These are phyloP conservation scores for Yamadazyma pseudoaaseri DNA, from an alignment of 1,139 yeast genomes.

Conservation along the genomic window DNA sequence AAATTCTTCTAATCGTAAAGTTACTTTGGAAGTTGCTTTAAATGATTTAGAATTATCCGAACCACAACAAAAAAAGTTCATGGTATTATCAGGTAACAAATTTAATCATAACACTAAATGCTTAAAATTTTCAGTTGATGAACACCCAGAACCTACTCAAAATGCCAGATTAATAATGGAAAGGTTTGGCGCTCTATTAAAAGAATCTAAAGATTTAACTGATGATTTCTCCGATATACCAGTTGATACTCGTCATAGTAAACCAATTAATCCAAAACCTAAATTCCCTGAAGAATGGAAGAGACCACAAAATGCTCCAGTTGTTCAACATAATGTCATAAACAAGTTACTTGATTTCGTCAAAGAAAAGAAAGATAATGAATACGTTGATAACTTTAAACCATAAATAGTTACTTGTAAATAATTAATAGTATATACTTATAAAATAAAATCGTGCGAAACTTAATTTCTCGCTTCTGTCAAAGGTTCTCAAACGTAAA, in stretches of 20 bases:
- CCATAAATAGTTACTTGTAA: constrained; percentile 19
- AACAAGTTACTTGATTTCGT: constrained; percentile 35
- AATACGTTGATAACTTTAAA: constrained; percentile 24
- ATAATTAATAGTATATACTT: too few relatives aligned
- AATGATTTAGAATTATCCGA: constrained; percentile 52
- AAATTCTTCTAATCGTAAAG: constrained; percentile 71
- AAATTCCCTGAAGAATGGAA: constrained; percentile 83
- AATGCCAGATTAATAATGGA: constrained; percentile 75
- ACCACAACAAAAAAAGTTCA: constrained; percentile 67
- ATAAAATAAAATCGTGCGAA: too few relatives aligned
- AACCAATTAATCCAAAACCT: constrained; percentile 42
- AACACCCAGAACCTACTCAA: constrained; percentile 77
- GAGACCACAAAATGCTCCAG: constrained; percentile 69
- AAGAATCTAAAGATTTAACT: constrained; percentile 61
- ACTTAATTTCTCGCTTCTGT: too few relatives aligned
- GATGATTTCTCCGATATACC: constrained; percentile 79
- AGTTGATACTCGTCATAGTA: constrained; percentile 71
- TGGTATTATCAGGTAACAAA: constrained; percentile 75
- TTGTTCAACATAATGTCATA: constrained; percentile 30
- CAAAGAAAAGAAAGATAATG: constrained; percentile 31
- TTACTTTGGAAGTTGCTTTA: constrained; percentile 56
- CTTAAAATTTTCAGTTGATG: constrained; percentile 61
- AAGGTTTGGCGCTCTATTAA: constrained; percentile 57
- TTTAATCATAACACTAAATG: constrained; percentile 61
- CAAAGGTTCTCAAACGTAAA: too few relatives aligned